Percentiles rank a stretch among this genome's conserved stretches.
These are phyloP conservation scores for Fusarium sp. DNA, from an alignment of 2,329 filamentous ascomycete species.

Conservation along the genomic window DNA sequence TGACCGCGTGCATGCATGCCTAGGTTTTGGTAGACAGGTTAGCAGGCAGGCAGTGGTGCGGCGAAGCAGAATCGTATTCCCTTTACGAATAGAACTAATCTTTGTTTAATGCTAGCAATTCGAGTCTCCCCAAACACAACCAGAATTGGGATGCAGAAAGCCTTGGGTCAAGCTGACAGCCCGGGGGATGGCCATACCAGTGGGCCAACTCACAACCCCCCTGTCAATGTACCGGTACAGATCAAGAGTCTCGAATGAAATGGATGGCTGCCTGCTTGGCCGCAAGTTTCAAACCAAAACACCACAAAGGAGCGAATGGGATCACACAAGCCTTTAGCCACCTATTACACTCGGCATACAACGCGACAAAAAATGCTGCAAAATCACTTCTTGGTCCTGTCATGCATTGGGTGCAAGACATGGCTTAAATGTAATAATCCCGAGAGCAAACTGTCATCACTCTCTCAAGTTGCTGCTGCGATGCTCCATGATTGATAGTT, in stretches of 20 bases:
- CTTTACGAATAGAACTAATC: not conserved
- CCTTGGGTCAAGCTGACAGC: not conserved
- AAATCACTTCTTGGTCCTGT: not conserved
- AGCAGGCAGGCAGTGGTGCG: not conserved
- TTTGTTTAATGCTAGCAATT: not conserved
- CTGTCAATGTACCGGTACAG: not conserved
- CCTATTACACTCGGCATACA: not conserved
- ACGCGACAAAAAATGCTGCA: not conserved
- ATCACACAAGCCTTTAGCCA: not conserved
- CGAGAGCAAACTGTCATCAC: not conserved
- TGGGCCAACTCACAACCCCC: not conserved
- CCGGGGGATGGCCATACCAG: not conserved
- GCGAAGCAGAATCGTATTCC: not conserved
- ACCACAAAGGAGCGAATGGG: not conserved
- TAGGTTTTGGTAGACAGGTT: not conserved
- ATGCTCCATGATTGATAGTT: not conserved
- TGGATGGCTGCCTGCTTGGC: slow-evolving; percentile 3
- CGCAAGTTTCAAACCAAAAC: not conserved
- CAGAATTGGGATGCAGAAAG: not conserved
- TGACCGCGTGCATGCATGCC: not conserved
- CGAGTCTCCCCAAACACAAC: not conserved
- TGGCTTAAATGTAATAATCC: not conserved
- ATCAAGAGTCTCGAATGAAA: not conserved
- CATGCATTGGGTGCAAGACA: not conserved
- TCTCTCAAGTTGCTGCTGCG: not conserved